Percentiles rank a stretch among this genome's conserved stretches.
Evolutionary conservation across 306 rosid genomes (phyloP).

Genomic region (Mucuna pruriens): DNA sequence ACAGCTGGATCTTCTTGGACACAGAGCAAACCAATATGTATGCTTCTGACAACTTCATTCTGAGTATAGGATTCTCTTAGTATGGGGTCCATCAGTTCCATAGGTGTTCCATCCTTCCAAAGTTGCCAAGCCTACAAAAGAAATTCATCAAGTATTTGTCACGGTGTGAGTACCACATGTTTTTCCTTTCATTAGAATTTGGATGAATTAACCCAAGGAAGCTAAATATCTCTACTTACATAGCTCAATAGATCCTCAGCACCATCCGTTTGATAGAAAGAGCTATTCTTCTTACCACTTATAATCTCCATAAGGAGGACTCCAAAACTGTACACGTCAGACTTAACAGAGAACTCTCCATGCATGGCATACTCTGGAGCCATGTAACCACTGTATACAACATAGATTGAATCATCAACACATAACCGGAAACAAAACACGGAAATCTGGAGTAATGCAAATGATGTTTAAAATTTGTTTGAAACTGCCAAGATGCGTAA

Average conservation of each 20-base stretch:
- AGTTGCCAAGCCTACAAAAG: conserved; percentile 48
- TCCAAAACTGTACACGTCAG: conserved; percentile 46
- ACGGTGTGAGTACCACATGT: not conserved
- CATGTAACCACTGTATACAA: conserved; percentile 40
- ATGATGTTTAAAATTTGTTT: not conserved
- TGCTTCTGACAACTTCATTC: conserved; percentile 46
- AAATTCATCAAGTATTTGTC: not conserved
- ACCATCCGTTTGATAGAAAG: conserved; percentile 26
- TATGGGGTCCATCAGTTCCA: conserved; percentile 43
- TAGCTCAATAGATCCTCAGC: conserved; percentile 37
- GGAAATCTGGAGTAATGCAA: not conserved
- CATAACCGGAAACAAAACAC: not conserved
- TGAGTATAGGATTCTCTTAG: conserved; percentile 29
- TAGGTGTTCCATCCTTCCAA: conserved; percentile 44
- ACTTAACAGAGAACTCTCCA: conserved; percentile 41
- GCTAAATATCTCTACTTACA: conserved; percentile 37
- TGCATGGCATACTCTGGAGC: conserved; percentile 34
- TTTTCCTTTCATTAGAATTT: not conserved
- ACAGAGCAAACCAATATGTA: conserved; percentile 47
- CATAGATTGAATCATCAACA: not conserved
- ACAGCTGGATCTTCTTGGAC: conserved; percentile 48
- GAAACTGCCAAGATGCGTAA: not conserved
- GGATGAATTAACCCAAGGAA: not conserved
- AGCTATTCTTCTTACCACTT: conserved; percentile 47
- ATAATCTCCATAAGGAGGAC: conserved; percentile 46